Conservation (phyloP, 768 basidiomycete genomes). For the Suillus cothurnatus region DNA sequence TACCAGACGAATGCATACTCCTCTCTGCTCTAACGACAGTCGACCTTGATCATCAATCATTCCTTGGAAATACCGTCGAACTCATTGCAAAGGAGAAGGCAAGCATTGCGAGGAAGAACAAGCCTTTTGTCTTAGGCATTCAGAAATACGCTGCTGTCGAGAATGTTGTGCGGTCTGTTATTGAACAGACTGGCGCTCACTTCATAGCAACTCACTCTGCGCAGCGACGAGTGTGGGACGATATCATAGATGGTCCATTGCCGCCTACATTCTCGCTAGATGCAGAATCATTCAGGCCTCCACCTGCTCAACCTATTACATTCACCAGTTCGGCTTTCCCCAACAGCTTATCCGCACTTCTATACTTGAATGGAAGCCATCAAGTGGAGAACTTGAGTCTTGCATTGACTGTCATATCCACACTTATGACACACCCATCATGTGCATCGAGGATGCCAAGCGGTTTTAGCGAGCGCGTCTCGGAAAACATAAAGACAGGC, state of each 20-base stretch:
- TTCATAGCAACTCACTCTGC: conserved; percentile 41
- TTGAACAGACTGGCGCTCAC: conserved; percentile 45
- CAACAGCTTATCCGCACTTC: conserved; percentile 44
- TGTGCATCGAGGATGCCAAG: conserved; percentile 15
- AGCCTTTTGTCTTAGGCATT: conserved; percentile 65
- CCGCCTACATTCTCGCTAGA: conserved; percentile 35
- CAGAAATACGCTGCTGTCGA: conserved; percentile 59
- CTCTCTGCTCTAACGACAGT: conserved; percentile 85
- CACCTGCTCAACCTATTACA: conserved; percentile 45
- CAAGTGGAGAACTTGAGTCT: conserved; percentile 84
- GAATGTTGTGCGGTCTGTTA: conserved; percentile 43
- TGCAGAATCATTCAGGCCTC: conserved; percentile 29
- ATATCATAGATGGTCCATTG: conserved; percentile 35
- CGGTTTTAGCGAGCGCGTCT: conserved; percentile 34
- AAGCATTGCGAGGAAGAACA: conserved; percentile 66
- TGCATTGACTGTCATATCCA: conserved; percentile 62
- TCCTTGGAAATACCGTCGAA: conserved; percentile 75
- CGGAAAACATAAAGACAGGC: conserved; percentile 54
- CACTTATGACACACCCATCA: conserved; percentile 47
- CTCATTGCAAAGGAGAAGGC: conserved; percentile 85
- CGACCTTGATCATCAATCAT: conserved; percentile 91
- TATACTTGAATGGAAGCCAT: conserved; percentile 80
- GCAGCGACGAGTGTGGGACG: conserved; percentile 29
- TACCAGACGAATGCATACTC: conserved; percentile 68
- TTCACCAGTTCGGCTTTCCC: conserved; percentile 47